Percentiles rank a stretch among this genome's conserved stretches.
phyloP scores from a whole-genome alignment of 2,329 filamentous ascomycete species.

The Fusarium humuli region DNA sequence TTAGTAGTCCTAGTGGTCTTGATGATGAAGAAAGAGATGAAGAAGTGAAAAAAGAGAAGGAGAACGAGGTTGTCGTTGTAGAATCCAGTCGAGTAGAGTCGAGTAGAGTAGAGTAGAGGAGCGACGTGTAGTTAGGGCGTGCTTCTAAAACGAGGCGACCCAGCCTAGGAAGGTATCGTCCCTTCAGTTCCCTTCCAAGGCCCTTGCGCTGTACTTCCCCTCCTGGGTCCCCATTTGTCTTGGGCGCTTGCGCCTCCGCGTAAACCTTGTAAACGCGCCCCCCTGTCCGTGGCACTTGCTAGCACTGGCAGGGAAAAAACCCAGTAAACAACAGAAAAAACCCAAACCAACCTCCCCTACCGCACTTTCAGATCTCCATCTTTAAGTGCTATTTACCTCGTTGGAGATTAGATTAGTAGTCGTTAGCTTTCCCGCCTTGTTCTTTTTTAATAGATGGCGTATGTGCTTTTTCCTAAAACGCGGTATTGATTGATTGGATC shows the following conservation, averaged over 20 bases:
- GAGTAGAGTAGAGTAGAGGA: conserved; percentile 33
- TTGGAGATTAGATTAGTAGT: not conserved
- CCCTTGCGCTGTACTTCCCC: conserved; percentile 25
- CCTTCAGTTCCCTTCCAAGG: conserved; percentile 43
- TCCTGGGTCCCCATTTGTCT: conserved; percentile 36
- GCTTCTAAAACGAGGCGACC: conserved; percentile 47
- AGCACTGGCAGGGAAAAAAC: conserved; percentile 23
- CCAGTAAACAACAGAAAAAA: conserved; percentile 24
- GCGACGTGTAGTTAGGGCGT: conserved; percentile 43
- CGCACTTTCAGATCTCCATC: conserved; percentile 23
- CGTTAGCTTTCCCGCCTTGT: conserved; percentile 29
- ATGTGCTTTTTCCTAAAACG: conserved; percentile 6
- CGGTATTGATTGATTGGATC: conserved; percentile 7
- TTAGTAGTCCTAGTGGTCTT: not conserved
- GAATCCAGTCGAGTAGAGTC: conserved; percentile 3
- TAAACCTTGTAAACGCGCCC: conserved; percentile 49
- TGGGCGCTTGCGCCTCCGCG: conserved; percentile 45
- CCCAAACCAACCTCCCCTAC: conserved; percentile 24
- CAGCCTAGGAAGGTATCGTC: conserved; percentile 40
- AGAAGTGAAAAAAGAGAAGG: conserved; percentile 22
- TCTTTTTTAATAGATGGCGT: conserved; percentile 21
- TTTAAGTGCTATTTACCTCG: not conserved
- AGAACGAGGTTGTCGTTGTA: conserved; percentile 38
- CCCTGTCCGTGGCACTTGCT: conserved; percentile 34
- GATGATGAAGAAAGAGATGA: conserved; percentile 15